Base-by-base conservation (phyloP, 352 stramenopile species). In the Phytophthora sp. region DNA sequence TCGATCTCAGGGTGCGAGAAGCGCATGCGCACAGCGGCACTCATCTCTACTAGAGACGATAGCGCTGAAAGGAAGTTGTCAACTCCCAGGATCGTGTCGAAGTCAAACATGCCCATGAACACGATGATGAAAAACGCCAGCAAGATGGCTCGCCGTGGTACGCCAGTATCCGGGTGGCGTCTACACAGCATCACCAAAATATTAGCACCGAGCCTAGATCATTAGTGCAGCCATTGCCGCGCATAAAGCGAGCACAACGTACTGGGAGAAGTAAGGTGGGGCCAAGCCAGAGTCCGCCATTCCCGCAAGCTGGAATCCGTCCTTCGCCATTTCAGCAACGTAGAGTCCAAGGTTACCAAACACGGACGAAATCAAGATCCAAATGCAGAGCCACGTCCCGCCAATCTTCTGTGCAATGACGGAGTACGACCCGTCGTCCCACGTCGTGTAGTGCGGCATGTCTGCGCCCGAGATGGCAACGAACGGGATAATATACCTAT, bases 261-360 rank as follows among this genome's bases (percentile, higher is more conserved):
- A 92, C 84, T 88, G 71, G 12, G 81, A 62, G 51, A 95, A 95
- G 59, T 83, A 91, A 9, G 83, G 80, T 12, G 86, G 86, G 11
- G 87, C 84, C 20, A 95, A 72, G 6, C 86, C 86, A n/a, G 82
- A 89, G 35, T 92, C 80, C 4, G 86, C 82, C 86, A 95, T 95
- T 7, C 86, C 86, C 27, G 82, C 84, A 21, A 95, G 68, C 49
- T 92, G 82, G 32, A 91, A 95, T 12, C 76, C 82, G 59, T 95
- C 82, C 56, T 95, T 92, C 34, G 83, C 78, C 76, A 95, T 91
- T 45, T 95, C 82, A 30, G 86, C 86, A 13, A 91, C 79, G 64
- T 94, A 94, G 15, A 95, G 74, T 15, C 86, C 86, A 21, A 92
- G 66, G 46, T 95, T 95, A 0, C 84, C 84, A 44, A 92, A 84